phyloP scores from a whole-genome alignment of 2,329 filamentous ascomycete genomes.

The Tolypocladium cylindrosporum region DNA sequence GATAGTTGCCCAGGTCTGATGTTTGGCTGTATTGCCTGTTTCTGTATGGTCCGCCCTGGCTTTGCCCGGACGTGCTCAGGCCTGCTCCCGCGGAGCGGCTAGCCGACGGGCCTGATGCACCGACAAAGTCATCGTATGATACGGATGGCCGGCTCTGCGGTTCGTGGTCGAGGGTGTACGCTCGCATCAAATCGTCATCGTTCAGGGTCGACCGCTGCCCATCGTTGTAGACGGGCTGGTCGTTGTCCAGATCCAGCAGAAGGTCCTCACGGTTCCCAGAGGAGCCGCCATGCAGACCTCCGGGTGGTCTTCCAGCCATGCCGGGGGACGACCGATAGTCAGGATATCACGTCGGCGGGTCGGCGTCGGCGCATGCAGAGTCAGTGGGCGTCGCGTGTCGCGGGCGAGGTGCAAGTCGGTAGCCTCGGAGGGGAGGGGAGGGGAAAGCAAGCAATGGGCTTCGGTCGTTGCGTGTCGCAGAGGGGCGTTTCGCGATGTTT shows the following conservation, averaged over 20 bases:
- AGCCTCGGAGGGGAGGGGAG: background rate
- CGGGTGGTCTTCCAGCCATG: slow-evolving; percentile 50
- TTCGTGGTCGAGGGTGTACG: slow-evolving; percentile 62
- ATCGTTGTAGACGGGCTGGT: slow-evolving; percentile 60
- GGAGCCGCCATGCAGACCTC: slow-evolving; percentile 38
- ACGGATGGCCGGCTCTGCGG: slow-evolving; percentile 66
- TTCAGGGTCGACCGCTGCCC: slow-evolving; percentile 70
- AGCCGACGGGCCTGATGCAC: slow-evolving; percentile 39
- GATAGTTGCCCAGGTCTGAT: slow-evolving; percentile 78
- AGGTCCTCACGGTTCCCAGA: slow-evolving; percentile 46
- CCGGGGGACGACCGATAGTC: slow-evolving; percentile 30
- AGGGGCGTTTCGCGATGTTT: background rate
- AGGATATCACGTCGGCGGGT: slow-evolving; percentile 17
- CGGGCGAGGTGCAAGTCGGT: background rate
- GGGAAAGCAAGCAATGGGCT: background rate
- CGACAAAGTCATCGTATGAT: slow-evolving; percentile 92
- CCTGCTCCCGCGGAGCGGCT: slow-evolving; percentile 26
- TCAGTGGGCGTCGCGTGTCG: slow-evolving; percentile 4
- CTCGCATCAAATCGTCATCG: slow-evolving; percentile 70
- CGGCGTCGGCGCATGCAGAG: slow-evolving; percentile 22
- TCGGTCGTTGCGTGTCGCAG: background rate
- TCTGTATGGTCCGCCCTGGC: slow-evolving; percentile 31
- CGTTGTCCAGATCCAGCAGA: slow-evolving; percentile 64
- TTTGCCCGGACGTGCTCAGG: slow-evolving; percentile 7
- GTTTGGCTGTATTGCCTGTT: slow-evolving; percentile 58